Evolutionary conservation across 805 yeast species (phyloP), one percentile per base, ranked within the genome.

Genomic region (Candida succiphila): DNA sequence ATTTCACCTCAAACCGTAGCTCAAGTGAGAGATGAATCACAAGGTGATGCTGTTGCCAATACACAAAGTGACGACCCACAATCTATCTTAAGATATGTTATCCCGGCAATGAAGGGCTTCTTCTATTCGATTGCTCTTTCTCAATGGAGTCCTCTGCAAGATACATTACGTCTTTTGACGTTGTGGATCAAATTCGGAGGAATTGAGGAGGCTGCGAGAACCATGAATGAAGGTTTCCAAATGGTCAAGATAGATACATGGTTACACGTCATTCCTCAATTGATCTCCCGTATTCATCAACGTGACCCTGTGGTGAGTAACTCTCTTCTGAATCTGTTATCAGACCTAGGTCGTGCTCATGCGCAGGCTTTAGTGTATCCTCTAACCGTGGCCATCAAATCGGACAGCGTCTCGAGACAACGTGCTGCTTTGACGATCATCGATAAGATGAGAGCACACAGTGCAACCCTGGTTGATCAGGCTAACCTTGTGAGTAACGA

Each of bases 111-210:
- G 31, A 80, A 78, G 44, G 98, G 98, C 0, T 92, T 92, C 52
- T 92, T 94, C 71, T 89, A 85, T 48, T 87, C 97, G 0, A 88
- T 94, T 45, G 77, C 96, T 0, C 61, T 92, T 31, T 87, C 96
- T 0, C 77, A 72, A 35, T 72, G 94, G 0, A 85, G 83, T 43
- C 89, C 96, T 1, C 60, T 92, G 12, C 98, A 94, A 52, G 98
- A 92, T 55, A 88, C 94, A 1, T 62, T 92, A 35, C 72, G 99
- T 43, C 65, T 92, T 40, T 63, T 94, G 37, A 89, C 97, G 0
- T 64, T 92, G 26, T 92, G 98, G 98, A 87, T 92, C 60, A 83
- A 84, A 20, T 92, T 83, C 60, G 98, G 98, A 52, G 96, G 96
- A 21, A 69, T 83, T 27, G 76, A 85, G 1, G 96, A 87, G 38